Conservation (phyloP, 1,284 basidiomycete genomes). For the Moesziomyces sp. region DNA sequence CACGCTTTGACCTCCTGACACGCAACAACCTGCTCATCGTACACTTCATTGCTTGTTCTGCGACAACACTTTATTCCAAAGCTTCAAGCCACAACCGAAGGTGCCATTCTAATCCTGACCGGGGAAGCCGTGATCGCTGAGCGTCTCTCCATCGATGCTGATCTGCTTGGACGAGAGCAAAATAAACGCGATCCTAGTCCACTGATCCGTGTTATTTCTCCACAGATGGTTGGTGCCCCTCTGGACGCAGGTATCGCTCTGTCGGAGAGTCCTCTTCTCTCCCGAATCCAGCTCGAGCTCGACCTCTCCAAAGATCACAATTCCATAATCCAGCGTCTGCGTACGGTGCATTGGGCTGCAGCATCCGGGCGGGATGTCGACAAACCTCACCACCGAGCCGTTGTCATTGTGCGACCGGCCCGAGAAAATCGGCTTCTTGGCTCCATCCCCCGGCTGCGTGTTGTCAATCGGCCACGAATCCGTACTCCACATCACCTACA, state of each 20-base stretch:
- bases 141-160: conserved; percentile 9
- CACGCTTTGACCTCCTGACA: too few species aligned
- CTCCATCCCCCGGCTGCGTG: conserved; percentile 16
- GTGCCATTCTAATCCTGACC: conserved; percentile 5
- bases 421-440: conserved; percentile 22
- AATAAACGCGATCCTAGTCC: conserved; percentile 26
- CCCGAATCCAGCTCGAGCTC: conserved; percentile 35
- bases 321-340: conserved; percentile 41
- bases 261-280: conserved; percentile 11
- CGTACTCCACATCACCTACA: conserved; percentile 29
- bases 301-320: conserved; percentile 36
- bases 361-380: conserved; percentile 20
- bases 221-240: conserved; percentile 37
- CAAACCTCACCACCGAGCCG: conserved; percentile 31
- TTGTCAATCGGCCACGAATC: conserved; percentile 20
- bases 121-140: conserved; percentile 14
- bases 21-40: too few species aligned
- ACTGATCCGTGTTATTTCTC: conserved; percentile 28
- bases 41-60: too few species aligned
- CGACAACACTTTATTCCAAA: too few species aligned
- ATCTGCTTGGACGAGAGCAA: conserved; percentile 20
- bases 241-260: conserved; percentile 29
- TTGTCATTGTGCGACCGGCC: conserved; percentile 23
- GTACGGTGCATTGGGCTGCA: conserved; percentile 31
- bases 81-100: too few species aligned